phyloP scores from a whole-genome alignment of 352 stramenopile genomes.

The Phytophthora agathidicida region DNA sequence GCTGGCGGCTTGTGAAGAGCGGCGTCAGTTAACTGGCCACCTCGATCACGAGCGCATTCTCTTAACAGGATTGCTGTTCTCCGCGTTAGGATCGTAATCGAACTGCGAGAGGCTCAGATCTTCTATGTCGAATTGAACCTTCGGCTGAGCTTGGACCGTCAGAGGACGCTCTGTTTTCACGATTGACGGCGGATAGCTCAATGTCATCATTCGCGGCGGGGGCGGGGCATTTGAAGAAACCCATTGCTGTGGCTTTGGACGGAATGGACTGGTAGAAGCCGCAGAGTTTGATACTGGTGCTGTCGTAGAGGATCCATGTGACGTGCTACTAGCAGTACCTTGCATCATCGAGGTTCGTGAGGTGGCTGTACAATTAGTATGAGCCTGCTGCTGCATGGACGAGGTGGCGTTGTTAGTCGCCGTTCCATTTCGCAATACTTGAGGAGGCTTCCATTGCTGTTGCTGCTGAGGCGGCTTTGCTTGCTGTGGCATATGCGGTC shows the following conservation, averaged over 20 bases:
- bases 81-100: constrained; percentile 67
- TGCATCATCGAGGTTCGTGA: constrained; percentile 45
- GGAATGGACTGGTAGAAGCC: constrained; percentile 25
- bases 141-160: constrained; percentile 13
- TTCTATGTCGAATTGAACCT: constrained; percentile 71
- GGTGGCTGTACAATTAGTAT: constrained; percentile 10
- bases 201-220: constrained; percentile 45
- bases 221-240: constrained; percentile 48
- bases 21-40: no score
- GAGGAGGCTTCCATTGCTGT: constrained; percentile 39
- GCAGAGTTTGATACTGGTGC: neutral
- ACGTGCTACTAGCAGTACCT: constrained; percentile 24
- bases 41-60: constrained; percentile 50
- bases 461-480: constrained; percentile 16
- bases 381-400: constrained; percentile 23
- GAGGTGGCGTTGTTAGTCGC: constrained; percentile 14
- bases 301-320: neutral
- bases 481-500: constrained; percentile 4
- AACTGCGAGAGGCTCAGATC: constrained; percentile 88
- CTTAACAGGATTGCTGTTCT: constrained; percentile 35
- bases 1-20: no score
- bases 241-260: constrained; percentile 30
- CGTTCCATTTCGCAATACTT: constrained; percentile 25
- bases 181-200: constrained; percentile 24
- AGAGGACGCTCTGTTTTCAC: constrained; percentile 29